Evolutionary conservation across 2,329 filamentous ascomycete genomes (phyloP), one percentile per base, ranked within the genome.

Genomic region (Gremmenia infestans): DNA sequence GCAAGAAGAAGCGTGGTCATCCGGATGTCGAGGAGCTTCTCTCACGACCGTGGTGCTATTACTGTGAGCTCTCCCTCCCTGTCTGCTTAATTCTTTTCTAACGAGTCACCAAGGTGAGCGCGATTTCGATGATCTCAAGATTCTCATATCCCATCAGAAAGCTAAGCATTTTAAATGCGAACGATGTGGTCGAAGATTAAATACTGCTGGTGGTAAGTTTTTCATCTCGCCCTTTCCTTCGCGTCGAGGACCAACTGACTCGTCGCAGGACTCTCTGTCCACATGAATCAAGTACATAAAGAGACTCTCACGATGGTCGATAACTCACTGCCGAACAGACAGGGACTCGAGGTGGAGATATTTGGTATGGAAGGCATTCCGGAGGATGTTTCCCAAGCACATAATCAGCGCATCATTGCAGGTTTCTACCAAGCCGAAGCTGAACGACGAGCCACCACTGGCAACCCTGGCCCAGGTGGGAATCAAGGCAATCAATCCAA

Each of bases 161-260:
- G 92, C 93, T n/a, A 97, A 97, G 75, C 94, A 99, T 73, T 97
- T 96, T 80, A 97, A 96, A 74, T 99, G 94, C 75, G 90, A 96
- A 66, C 79, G 87, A 76, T 99, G 94, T 72, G 86, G 86, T 52
- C 85, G 94, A 62, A 82, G 92, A 64, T 76, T 99, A 54, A 97
- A 96, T 71, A 99, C 94, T 1, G 92, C 92, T 43, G 94, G 94
- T 81, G 94, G 91, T 95, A 73, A 69, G 82, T 71, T 22, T 35
- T 19, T 15, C 5, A 22, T 40, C n/a, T 6, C 12, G 28, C 28
- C 8, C 6, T 23, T 35, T 36, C 17, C 48, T 49, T 22, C 25
- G 22, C 53, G 36, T 28, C 42, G 54, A 63, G 42, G 5, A 11
- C 53, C 59, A 42, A 52, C 54, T 59, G 19, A 55, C 36, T 12